These are phyloP conservation scores for Thielaviopsis punctulata DNA, from an alignment of 2,329 filamentous ascomycete genomes.

Conservation along the genomic window DNA sequence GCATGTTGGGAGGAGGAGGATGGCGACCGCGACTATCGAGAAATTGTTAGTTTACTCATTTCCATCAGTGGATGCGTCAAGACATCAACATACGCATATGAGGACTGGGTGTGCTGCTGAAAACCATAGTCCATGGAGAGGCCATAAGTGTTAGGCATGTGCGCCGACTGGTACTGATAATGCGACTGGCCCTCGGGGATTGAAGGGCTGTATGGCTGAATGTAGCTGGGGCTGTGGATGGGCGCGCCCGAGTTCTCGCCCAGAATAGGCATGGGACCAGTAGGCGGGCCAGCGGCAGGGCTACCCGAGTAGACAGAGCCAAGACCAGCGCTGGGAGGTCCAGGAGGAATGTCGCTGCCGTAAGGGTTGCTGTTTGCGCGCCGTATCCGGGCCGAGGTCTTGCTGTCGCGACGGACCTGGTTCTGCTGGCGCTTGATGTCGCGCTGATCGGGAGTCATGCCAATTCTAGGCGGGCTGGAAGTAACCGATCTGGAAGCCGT, in stretches of 20 bases:
- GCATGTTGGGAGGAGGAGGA: constrained; percentile 2
- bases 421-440: constrained; percentile 45
- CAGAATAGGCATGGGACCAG: constrained; percentile 33
- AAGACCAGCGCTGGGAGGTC: constrained; percentile 21
- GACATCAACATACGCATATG: constrained; percentile 26
- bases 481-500: constrained; percentile 34
- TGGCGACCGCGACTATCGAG: constrained; percentile 13
- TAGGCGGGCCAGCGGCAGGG: constrained; percentile 25
- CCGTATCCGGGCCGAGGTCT: constrained; percentile 32
- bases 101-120: constrained; percentile 23
- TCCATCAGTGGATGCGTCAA: constrained; percentile 21
- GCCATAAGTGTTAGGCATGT: constrained; percentile 6
- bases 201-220: constrained; percentile 33
- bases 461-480: constrained; percentile 37
- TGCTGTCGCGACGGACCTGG: constrained; percentile 39
- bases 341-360: constrained; percentile 25
- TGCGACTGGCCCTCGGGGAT: constrained; percentile 26
- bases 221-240: constrained; percentile 26
- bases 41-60: constrained; percentile 19
- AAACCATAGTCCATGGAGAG: constrained; percentile 14
- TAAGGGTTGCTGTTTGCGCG: constrained; percentile 31
- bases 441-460: constrained; percentile 41
- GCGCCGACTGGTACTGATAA: constrained; percentile 10
- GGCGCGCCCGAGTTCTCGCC: constrained; percentile 28
- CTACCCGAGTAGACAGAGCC: constrained; percentile 9